Evolutionary conservation across 345 rosid genomes (phyloP).

Genomic region (Melastoma malabathricum): DNA sequence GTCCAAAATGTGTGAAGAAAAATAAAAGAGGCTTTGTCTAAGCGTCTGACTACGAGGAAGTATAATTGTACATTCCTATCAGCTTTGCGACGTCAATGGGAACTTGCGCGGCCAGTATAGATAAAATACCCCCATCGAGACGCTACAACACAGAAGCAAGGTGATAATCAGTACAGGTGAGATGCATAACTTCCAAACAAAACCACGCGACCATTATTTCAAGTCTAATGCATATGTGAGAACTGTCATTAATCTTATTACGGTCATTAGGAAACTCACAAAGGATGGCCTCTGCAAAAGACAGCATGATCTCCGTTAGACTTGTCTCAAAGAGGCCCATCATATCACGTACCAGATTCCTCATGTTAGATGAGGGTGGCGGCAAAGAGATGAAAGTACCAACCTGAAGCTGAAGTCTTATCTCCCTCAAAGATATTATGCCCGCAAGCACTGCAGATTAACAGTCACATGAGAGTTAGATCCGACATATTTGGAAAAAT

Average conservation of each 20-base stretch:
- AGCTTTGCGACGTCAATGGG: too few relatives aligned
- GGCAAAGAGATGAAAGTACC: conserved; percentile 1
- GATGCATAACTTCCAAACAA: too few relatives aligned
- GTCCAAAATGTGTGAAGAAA: too few relatives aligned
- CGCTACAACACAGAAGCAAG: conserved; percentile 33
- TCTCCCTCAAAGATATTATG: conserved; percentile 57
- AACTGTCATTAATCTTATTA: conserved; percentile 36
- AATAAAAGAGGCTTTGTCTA: too few relatives aligned
- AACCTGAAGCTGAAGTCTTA: conserved; percentile 42
- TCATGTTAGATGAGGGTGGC: background rate
- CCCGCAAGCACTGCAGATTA: conserved; percentile 56
- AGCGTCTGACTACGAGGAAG: too few relatives aligned
- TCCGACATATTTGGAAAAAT: background rate
- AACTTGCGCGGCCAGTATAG: conserved; percentile 17
- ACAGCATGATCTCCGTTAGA: conserved; percentile 4
- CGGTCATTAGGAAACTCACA: conserved; percentile 20
- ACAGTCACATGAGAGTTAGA: conserved; percentile 7
- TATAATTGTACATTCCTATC: too few relatives aligned
- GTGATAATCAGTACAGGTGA: too few relatives aligned
- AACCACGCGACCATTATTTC: background rate
- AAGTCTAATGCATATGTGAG: background rate
- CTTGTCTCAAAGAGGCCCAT: too few relatives aligned
- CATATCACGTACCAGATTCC: background rate
- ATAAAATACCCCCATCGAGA: conserved; percentile 60
- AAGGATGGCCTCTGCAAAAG: conserved; percentile 38